Base-by-base conservation (phyloP, 768 basidiomycete genomes). In the Pulveroboletus sp. region DNA sequence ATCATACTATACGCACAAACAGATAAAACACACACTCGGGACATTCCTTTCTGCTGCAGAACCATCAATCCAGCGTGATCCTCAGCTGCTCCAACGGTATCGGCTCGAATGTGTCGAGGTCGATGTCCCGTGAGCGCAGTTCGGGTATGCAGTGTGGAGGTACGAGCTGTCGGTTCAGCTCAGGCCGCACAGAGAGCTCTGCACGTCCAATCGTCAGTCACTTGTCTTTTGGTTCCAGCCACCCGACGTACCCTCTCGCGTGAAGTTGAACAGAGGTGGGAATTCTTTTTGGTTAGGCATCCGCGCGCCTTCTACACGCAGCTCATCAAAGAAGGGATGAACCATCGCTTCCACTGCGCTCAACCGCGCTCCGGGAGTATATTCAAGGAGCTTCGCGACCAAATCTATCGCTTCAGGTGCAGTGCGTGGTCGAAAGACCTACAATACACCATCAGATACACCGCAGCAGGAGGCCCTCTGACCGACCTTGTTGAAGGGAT, bases 351-450 rank as follows among this genome's bases (percentile, higher is more conserved):
- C 86, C 60, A 93, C 79, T 2, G 93, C 87, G 59, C 88, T 91
- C 70, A 95, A 69, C 46, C 96, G 86, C 30, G 90, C 86, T 39
- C 86, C 86, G 8, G 96, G 96, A n/a, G 96, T 99, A 73, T 99
- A 99, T 66, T 98, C 95, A 60, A 99, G 77, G 54, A 99, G 75
- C 69, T 91, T 94, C 15, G 89, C 84, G 53, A 99, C 95, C 50
- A 98, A 75, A 61, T 95, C 89, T 72, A 99, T 97, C 49, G 96
- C 93, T 69, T 98, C 94, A 15, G 86, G 84, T 11, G 94, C 84
- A 13, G 96, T 98, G 61, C 95, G 90, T 41, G 96, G 94, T 60
- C 95, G 86, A 83, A 99, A 99, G 47, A 99, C 96, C 90, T 94
- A 65, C 17, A 26, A 33, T 51, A 40, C n/a, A 39, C 48, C 39